Evolutionary conservation across 805 yeast species (phyloP), one percentile per base, ranked within the genome.

Genomic region (Kluyveromyces dobzhanskii): DNA sequence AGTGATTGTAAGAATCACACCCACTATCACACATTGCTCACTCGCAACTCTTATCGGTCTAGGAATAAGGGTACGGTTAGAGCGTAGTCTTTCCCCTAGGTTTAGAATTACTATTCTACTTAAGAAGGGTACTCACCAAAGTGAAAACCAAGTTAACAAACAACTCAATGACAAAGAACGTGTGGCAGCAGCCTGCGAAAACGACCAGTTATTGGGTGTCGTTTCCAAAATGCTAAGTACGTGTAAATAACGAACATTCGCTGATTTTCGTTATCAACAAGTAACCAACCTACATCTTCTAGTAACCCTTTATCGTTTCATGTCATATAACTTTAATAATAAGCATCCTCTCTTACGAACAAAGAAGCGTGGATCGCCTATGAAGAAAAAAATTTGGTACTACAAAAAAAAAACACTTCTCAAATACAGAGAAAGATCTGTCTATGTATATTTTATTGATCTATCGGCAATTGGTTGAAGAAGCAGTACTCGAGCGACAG

Each of bases 121-220:
- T 36, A 87, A 88, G 54, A 85, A 85, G 50, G 97, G 97, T 1
- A 76, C 94, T 1, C 99, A 92, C 57, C 97, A 92, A 59, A 84
- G 95, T 56, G 98, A 92, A 57, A 75, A 75, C 48, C 98, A 92
- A 57, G 97, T 92, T 17, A 92, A 92, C 62, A 90, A 90, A 57
- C 99, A 92, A 64, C 71, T 92, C 44, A 92, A 92, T 55, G 99
- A 92, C 57, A 92, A 92, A 64, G 99, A 92, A 62, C 69, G 99
- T 45, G 97, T 92, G 0, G 94, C 95, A 24, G 98, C 98, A 19
- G 99, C 99, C 0, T 88, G 97, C 61, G 98, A 92, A 55, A 92
- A 92, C 53, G 95, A 84, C 41, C 98, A 92, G 65, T 67, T 92
- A 31, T 65, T 88, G 29, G 73, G 78, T 23, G 99, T 92, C n/a